A percentile compares a stretch with the other conserved stretches of the same genome.
Evolutionary conservation across 768 basidiomycete genomes (phyloP).

Genomic region (Suillus occidentalis): DNA sequence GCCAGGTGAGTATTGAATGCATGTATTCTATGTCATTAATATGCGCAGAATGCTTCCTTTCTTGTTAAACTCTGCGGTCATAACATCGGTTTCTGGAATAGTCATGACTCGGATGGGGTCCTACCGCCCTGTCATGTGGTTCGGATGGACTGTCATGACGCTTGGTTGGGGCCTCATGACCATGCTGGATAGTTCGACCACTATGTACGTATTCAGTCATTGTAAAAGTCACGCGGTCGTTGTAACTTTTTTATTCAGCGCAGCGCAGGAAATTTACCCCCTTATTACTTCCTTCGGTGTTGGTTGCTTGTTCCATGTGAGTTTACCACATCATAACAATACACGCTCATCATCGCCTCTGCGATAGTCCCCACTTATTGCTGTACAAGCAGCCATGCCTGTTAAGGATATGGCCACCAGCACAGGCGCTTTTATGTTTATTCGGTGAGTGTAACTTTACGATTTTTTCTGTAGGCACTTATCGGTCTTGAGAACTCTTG

Average conservation of each 20-base stretch:
- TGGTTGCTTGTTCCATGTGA: constrained; percentile 37
- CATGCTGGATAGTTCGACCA: constrained; percentile 34
- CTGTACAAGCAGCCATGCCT: constrained; percentile 47
- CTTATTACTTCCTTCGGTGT: constrained; percentile 34
- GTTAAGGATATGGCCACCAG: constrained; percentile 43
- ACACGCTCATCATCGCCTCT: background rate
- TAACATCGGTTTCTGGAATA: constrained; percentile 24
- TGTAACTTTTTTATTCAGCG: constrained; percentile 20
- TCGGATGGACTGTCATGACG: constrained; percentile 27
- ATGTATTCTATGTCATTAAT: background rate
- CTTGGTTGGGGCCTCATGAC: constrained; percentile 39
- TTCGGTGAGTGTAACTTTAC: constrained; percentile 22
- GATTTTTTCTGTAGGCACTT: background rate
- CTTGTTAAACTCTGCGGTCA: constrained; percentile 25
- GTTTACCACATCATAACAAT: background rate
- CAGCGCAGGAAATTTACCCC: constrained; percentile 31
- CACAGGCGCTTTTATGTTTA: constrained; percentile 37
- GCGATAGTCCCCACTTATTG: constrained; percentile 32
- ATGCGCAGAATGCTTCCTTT: constrained; percentile 36
- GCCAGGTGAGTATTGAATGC: constrained; percentile 22
- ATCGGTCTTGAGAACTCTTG: constrained; percentile 51
- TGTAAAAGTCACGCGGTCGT: background rate
- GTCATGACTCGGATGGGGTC: constrained; percentile 26
- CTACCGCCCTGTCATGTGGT: constrained; percentile 36
- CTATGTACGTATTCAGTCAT: constrained; percentile 20